Evolutionary conservation across 257 asterid genomes (phyloP), one percentile per base, ranked within the genome.

Genomic region (Rauvolfia tetraphylla): DNA sequence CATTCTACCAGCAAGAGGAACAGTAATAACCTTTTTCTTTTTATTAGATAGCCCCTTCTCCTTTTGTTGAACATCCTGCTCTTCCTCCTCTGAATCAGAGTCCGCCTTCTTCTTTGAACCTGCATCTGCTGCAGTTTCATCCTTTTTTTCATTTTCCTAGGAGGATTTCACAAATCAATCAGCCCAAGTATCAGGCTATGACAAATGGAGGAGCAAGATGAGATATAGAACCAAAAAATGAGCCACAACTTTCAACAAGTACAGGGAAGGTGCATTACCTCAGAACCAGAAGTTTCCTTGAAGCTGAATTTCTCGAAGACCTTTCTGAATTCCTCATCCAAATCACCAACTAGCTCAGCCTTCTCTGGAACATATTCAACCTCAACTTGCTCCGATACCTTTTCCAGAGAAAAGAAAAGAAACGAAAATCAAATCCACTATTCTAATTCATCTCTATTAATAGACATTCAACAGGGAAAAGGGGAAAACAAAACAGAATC

Each of bases 301-400:
- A 92, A 91, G 70, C 63, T 90, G 88, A 95, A 92, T 87, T 92
- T 95, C 90, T 95, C 97, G 41, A 95, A 92, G 75, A 95, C 86
- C 87, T 89, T 93, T 79, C 91, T 83, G 85, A 92, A 90, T 80
- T 92, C 98, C 68, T 92, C 97, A 77, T 89, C 87, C 79, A 87
- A 75, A 62, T 80, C 77, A 51, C 90, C 98, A 71, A 86, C 92
- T 58, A 92, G 79, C 73, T 90, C 96, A 7, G 92, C 95, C 84
- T 84, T 90, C 72, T 95, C 99, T 38, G 97, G 97, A 17, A 95
- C 91, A 87, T 89, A 95, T 82, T 95, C 99, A 76, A 92, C 83
- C 86, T 89, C 99, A 74, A 95, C 96, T n/a, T 68, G 88, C 83
- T 82, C 95, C 74, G 83, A 58, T 54, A 61, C 81, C 98, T 92